Conservation (phyloP, 179 eudicot genomes). For the Beta corolliflora region DNA sequence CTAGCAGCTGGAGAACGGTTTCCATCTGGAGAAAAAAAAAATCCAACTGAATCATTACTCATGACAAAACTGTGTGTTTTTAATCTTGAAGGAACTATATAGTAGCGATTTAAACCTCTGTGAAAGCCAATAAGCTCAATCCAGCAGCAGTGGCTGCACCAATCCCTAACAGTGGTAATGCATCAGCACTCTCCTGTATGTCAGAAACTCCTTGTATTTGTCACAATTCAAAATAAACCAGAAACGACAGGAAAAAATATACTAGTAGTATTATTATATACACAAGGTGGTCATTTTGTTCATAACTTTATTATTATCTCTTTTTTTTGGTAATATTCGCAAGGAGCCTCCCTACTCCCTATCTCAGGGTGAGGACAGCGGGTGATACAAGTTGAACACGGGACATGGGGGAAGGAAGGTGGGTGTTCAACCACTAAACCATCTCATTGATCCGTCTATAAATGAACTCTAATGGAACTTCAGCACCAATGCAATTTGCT, state of each 20-base stretch:
- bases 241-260: background rate
- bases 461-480: background rate
- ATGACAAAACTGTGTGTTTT: slow-evolving; percentile 5
- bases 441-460: no score
- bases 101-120: slow-evolving; percentile 58
- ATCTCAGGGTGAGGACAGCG: no score
- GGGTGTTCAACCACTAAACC: no score
- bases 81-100: background rate
- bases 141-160: slow-evolving; percentile 84
- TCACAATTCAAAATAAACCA: background rate
- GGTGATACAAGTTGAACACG: no score
- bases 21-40: slow-evolving; percentile 54
- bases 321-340: no score
- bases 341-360: no score
- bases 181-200: slow-evolving; percentile 63
- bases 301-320: background rate
- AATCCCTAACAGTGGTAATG: slow-evolving; percentile 55
- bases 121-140: slow-evolving; percentile 60
- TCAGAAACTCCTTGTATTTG: background rate
- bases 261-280: no score
- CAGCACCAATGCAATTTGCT: background rate
- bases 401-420: no score
- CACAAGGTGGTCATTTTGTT: background rate
- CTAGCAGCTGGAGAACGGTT: slow-evolving; percentile 84
- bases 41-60: slow-evolving; percentile 12